Conservation (phyloP, 805 yeast species). For the Candida maesae region DNA sequence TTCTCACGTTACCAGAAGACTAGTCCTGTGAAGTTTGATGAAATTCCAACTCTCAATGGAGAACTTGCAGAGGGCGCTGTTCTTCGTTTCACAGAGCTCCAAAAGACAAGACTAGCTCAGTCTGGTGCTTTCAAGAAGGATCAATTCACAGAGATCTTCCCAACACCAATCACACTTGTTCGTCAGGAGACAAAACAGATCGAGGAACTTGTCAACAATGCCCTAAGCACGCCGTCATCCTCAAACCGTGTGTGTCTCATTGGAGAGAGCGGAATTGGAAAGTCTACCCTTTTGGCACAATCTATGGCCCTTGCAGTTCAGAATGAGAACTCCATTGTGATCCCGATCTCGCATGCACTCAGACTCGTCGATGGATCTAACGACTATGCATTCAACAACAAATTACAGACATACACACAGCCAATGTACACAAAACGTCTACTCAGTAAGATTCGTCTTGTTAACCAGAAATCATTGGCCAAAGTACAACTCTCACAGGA, state of each 20-base stretch:
- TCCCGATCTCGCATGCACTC: conserved; percentile 63
- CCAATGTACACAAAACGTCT: conserved; percentile 71
- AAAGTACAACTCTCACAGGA: conserved; percentile 33
- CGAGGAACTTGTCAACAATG: conserved; percentile 35
- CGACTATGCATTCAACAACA: conserved; percentile 58
- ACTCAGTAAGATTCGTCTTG: conserved; percentile 45
- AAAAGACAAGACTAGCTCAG: conserved; percentile 41
- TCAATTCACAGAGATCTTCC: conserved; percentile 66
- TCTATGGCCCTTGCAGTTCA: conserved; percentile 53
- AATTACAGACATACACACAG: conserved; percentile 55
- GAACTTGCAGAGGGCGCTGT: conserved; percentile 28
- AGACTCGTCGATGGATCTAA: conserved; percentile 65
- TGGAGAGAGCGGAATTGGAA: conserved; percentile 78
- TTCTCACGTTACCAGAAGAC: conserved; percentile 27
- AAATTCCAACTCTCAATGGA: conserved; percentile 21
- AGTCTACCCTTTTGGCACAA: conserved; percentile 69
- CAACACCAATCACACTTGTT: conserved; percentile 55
- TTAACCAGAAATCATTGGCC: conserved; percentile 39
- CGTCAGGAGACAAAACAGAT: conserved; percentile 45
- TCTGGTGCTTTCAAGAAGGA: conserved; percentile 64
- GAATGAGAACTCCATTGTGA: conserved; percentile 40
- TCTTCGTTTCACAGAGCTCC: conserved; percentile 35
- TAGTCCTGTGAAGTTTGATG: conserved; percentile 19
- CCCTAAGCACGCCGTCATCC: conserved; percentile 30
- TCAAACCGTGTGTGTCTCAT: conserved; percentile 51